These are phyloP conservation scores for Candida stauntonica DNA, from an alignment of 805 yeast species.

Conservation along the genomic window DNA sequence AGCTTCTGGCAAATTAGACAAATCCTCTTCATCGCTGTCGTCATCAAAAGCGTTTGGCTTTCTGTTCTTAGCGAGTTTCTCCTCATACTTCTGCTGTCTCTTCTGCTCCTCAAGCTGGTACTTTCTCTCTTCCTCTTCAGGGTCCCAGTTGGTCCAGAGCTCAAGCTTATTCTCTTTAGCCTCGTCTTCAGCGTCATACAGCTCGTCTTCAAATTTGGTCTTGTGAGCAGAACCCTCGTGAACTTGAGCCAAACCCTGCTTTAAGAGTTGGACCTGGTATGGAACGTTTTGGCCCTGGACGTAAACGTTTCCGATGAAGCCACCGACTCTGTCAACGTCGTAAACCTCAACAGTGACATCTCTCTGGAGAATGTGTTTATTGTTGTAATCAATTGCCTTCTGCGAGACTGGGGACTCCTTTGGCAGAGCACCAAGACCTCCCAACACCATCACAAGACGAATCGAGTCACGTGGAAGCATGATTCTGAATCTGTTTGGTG, in stretches of 20 bases:
- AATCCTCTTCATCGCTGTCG: slow-evolving; percentile 26
- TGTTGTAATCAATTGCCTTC: slow-evolving; percentile 50
- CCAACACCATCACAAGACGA: slow-evolving; percentile 65
- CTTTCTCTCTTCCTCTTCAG: slow-evolving; percentile 34
- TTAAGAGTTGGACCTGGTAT: slow-evolving; percentile 52
- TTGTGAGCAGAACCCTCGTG: slow-evolving; percentile 63
- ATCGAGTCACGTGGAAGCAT: slow-evolving; percentile 67
- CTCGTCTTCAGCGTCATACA: slow-evolving; percentile 55
- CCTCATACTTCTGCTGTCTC: slow-evolving; percentile 24
- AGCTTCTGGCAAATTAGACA: slow-evolving; percentile 25
- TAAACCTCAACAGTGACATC: slow-evolving; percentile 67
- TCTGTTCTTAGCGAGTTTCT: slow-evolving; percentile 20
- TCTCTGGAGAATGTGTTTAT: slow-evolving; percentile 59
- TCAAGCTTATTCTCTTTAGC: slow-evolving; percentile 58
- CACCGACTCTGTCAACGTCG: slow-evolving; percentile 73
- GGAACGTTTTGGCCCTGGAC: slow-evolving; percentile 48
- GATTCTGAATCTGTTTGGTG: slow-evolving; percentile 65
- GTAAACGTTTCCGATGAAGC: slow-evolving; percentile 70
- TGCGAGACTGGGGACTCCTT: slow-evolving; percentile 37
- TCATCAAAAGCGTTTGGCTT: slow-evolving; percentile 24
- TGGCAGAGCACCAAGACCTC: slow-evolving; percentile 54
- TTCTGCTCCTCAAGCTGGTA: slow-evolving; percentile 22
- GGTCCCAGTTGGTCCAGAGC: slow-evolving; percentile 61
- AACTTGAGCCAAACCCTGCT: slow-evolving; percentile 57
- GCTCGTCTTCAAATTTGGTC: slow-evolving; percentile 49